Evolutionary conservation across 768 basidiomycete species (phyloP), one percentile per base, ranked within the genome.

Genomic region (Tricholoma matsutake): DNA sequence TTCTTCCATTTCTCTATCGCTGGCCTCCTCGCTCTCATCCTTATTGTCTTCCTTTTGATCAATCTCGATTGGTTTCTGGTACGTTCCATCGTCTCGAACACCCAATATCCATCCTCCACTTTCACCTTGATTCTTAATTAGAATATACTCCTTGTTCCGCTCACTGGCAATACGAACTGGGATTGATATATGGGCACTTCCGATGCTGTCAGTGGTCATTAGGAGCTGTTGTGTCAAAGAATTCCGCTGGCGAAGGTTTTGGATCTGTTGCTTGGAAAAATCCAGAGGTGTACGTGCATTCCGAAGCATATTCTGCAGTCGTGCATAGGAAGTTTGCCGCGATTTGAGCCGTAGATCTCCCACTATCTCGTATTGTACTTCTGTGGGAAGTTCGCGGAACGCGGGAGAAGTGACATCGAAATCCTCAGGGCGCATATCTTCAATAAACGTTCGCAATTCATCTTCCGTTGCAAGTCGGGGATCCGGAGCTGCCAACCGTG

Each of bases 321-420:
- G 91, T 32, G 86, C 87, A 76, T 96, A 90, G 8, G 94, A 96
- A 11, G 93, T 96, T 74, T 98, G 96, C 3, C 97, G 84, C 1
- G 96, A 98, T 73, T 94, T 95, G 59, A 97, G 80, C 3, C 97
- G 86, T 53, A 98, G 79, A 76, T 99, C 97, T 57, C 96, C 96
- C 34, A 98, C 88, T 65, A 99, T 96, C 76, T 99, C 97, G 74
- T 98, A 99, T 67, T 99, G 94, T 20, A 97, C 86, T 72, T 98
- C 96, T 0, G 94, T 96, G 2, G 97, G 96, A 2, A 98, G 84
- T 63, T 93, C 91, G 22, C 88, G 85, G 71, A 99, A 99, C 18
- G 88, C 92, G 4, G 92, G 83, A 1, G 95, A 95, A 16, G 87
- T 83, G 58, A 97, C 84, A 69, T 98, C 96, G 67, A 98, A 92